Percentiles rank a stretch among this genome's conserved stretches.
Conservation (phyloP, 2,329 filamentous ascomycete species). For the Clarireedia paspali region DNA sequence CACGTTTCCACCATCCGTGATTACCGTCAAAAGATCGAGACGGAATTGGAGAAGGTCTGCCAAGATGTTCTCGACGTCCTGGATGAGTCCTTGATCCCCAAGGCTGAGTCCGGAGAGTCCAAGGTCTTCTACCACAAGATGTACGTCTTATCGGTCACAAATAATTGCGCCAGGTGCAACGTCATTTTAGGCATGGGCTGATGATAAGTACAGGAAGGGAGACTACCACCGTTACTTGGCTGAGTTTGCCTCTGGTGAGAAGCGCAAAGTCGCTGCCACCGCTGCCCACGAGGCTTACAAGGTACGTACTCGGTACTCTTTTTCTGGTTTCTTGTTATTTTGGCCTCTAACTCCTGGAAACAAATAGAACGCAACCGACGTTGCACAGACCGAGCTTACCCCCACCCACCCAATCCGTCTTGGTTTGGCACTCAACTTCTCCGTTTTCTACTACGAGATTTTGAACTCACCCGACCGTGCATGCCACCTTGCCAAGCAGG, state of each 20-base stretch:
- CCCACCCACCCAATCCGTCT: slow-evolving; percentile 98
- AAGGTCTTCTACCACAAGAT: slow-evolving; percentile 99
- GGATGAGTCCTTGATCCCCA: slow-evolving; percentile 87
- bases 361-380: slow-evolving; percentile 83
- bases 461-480: slow-evolving; percentile 95
- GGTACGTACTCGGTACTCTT: slow-evolving; percentile 43
- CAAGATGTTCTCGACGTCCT: slow-evolving; percentile 95
- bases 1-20: slow-evolving; percentile 91
- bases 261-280: slow-evolving; percentile 81
- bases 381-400: slow-evolving; percentile 94
- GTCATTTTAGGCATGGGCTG: slow-evolving; percentile 11
- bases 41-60: slow-evolving; percentile 95
- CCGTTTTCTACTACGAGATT: slow-evolving; percentile 99
- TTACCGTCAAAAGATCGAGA: slow-evolving; percentile 97
- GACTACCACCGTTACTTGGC: slow-evolving; percentile 95
- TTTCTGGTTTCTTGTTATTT: neutral
- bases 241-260: slow-evolving; percentile 88
- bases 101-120: slow-evolving; percentile 93
- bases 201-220: slow-evolving; percentile 63
- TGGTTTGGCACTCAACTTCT: slow-evolving; percentile 97
- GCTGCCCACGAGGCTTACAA: slow-evolving; percentile 95
- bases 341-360: slow-evolving; percentile 13
- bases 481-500: slow-evolving; percentile 98
- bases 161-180: slow-evolving; percentile 7
- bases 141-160: slow-evolving; percentile 47